phyloP scores from a whole-genome alignment of 2,329 filamentous ascomycete species.

The Fusarium oxysporum region DNA sequence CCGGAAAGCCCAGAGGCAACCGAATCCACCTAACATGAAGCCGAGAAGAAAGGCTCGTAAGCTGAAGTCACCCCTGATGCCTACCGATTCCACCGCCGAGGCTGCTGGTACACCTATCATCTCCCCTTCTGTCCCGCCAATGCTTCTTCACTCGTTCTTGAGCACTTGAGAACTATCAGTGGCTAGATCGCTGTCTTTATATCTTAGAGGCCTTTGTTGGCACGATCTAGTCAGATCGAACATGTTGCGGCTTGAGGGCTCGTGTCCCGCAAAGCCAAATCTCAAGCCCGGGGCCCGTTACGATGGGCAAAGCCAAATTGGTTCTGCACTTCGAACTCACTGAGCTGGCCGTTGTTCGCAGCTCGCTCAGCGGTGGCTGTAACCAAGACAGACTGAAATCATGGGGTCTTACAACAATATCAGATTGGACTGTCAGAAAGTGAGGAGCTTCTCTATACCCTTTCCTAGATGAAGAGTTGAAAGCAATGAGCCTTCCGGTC shows the following conservation, averaged over 20 bases:
- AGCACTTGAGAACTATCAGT: too few species aligned
- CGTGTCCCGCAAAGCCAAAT: background rate
- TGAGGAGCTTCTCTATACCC: background rate
- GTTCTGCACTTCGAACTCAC: background rate
- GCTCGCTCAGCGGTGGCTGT: background rate
- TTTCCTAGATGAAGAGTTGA: background rate
- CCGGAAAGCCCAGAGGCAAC: fast-evolving
- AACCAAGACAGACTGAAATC: background rate
- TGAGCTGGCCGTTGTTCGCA: background rate
- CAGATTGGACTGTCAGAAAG: background rate
- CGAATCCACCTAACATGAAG: fast-evolving
- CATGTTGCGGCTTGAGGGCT: background rate
- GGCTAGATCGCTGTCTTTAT: too few species aligned
- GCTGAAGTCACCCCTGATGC: background rate
- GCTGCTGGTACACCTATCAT: too few species aligned
- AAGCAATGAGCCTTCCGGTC: background rate
- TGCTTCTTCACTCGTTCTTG: background rate
- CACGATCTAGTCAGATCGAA: background rate
- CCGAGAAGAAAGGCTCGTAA: background rate
- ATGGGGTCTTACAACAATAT: background rate
- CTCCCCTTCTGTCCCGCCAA: too few species aligned
- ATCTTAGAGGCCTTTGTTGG: too few species aligned
- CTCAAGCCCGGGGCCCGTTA: too few species aligned
- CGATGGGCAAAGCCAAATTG: background rate
- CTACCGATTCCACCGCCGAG: fast-evolving